phyloP scores from a whole-genome alignment of 768 basidiomycete species.

The Suillus hirtellus region DNA sequence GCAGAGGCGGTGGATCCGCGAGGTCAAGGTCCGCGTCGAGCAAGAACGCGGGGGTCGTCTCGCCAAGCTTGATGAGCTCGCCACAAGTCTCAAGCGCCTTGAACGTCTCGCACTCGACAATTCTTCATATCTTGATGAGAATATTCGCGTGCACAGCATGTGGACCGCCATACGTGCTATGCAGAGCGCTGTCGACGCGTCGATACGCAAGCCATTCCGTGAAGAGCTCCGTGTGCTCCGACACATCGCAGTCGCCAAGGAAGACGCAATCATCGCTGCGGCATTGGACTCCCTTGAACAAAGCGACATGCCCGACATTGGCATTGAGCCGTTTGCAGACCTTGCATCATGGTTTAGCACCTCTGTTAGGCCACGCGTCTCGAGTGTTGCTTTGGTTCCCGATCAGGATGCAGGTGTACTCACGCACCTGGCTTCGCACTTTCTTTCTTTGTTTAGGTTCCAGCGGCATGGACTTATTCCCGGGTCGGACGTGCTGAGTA shows the following conservation, averaged over 20 bases:
- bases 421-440: constrained; percentile 80
- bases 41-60: constrained; percentile 94
- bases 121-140: constrained; percentile 87
- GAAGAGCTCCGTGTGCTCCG: constrained; percentile 85
- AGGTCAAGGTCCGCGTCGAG: constrained; percentile 94
- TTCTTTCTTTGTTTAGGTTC: constrained; percentile 77
- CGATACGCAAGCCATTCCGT: constrained; percentile 80
- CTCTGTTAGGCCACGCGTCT: constrained; percentile 80
- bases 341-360: constrained; percentile 89
- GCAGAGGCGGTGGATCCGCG: constrained; percentile 94
- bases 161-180: constrained; percentile 92
- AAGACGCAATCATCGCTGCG: constrained; percentile 66
- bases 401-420: constrained; percentile 87
- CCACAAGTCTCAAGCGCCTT: constrained; percentile 85
- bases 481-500: constrained; percentile 84
- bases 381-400: constrained; percentile 90
- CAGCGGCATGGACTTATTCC: constrained; percentile 66
- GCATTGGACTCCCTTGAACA: constrained; percentile 69
- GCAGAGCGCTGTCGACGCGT: constrained; percentile 60
- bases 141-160: constrained; percentile 85
- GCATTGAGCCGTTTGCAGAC: constrained; percentile 86
- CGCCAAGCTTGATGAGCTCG: constrained; percentile 91
- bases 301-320: constrained; percentile 74
- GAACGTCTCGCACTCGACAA: constrained; percentile 92
- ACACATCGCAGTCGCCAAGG: constrained; percentile 67